phyloP scores from a whole-genome alignment of 768 basidiomycete genomes.

The Amanita exitialis region DNA sequence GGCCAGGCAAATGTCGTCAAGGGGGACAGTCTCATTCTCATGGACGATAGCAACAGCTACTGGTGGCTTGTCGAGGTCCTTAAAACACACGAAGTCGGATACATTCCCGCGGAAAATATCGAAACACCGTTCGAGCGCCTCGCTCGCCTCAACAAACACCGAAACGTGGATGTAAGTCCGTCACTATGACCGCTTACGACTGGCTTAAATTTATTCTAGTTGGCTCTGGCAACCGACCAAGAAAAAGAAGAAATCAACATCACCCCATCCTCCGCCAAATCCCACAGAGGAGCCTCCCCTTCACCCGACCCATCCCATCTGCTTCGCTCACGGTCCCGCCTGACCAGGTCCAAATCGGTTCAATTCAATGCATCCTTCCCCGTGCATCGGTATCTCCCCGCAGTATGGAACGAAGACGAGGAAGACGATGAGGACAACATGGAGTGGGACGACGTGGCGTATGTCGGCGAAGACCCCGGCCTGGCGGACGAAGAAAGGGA shows the following conservation, averaged over 20 bases:
- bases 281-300: conserved; percentile 33
- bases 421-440: conserved; percentile 52
- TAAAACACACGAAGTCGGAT: conserved; percentile 97
- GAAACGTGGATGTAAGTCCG: conserved; percentile 77
- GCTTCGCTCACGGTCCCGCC: conserved; percentile 8
- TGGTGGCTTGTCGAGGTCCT: conserved; percentile 99
- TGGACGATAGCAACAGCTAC: conserved; percentile 98
- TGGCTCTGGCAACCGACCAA: conserved; percentile 64
- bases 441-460: conserved; percentile 61
- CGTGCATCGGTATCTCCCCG: conserved; percentile 71
- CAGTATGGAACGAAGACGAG: conserved; percentile 76
- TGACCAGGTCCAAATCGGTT: conserved; percentile 38
- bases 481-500: conserved; percentile 44
- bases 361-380: conserved; percentile 61
- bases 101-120: conserved; percentile 98
- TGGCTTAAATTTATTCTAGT: conserved; percentile 26
- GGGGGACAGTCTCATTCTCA: conserved; percentile 90
- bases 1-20: conserved; percentile 99
- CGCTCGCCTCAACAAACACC: conserved; percentile 91
- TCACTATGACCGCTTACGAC: neutral
- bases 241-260: conserved; percentile 52
- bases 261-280: conserved; percentile 44
- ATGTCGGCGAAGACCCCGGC: conserved; percentile 59
- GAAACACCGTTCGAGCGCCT: conserved; percentile 97
- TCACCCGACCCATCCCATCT: conserved; percentile 29